A percentile compares a stretch with the other conserved stretches of the same genome.
Evolutionary conservation across 2,329 filamentous ascomycete genomes (phyloP).

Genomic region (Knoxdaviesia proteae): DNA sequence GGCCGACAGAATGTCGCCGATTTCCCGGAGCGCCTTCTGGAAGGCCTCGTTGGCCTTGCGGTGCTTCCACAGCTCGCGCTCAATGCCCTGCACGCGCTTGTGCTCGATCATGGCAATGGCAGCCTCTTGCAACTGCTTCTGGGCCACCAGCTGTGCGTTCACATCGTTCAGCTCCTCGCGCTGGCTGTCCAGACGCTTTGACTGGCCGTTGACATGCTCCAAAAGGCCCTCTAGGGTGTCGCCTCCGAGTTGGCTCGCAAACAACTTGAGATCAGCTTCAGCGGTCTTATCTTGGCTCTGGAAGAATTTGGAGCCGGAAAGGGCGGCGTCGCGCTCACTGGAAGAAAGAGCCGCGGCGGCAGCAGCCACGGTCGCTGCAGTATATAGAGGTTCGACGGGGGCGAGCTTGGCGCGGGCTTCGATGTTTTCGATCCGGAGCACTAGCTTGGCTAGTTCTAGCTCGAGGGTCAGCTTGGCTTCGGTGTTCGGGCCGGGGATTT

Average conservation of each 20-base stretch:
- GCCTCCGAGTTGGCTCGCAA: no score
- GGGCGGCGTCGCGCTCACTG: no score
- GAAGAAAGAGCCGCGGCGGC: no score
- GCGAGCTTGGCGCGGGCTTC: constrained; percentile 53
- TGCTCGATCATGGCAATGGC: constrained; percentile 68
- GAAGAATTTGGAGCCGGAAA: no score
- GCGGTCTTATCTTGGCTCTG: no score
- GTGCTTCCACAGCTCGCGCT: constrained; percentile 88
- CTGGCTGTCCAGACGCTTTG: constrained; percentile 75
- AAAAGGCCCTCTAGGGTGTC: constrained; percentile 48
- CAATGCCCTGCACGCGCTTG: constrained; percentile 70
- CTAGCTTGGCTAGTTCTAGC: constrained; percentile 60
- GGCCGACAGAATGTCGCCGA: constrained; percentile 91
- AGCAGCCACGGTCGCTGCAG: no score
- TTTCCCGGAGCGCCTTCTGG: constrained; percentile 89
- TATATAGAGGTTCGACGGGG: constrained; percentile 12
- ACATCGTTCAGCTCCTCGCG: constrained; percentile 71
- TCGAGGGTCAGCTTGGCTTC: constrained; percentile 63
- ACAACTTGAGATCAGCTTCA: no score
- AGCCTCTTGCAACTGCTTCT: constrained; percentile 67
- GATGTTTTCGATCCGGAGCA: constrained; percentile 58
- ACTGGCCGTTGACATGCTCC: constrained; percentile 84
- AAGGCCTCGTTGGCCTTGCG: constrained; percentile 97
- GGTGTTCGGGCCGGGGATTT: constrained; percentile 57
- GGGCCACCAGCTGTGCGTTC: constrained; percentile 59